Evolutionary conservation across 257 asterid genomes (phyloP).

Genomic region (Echites panduratus): DNA sequence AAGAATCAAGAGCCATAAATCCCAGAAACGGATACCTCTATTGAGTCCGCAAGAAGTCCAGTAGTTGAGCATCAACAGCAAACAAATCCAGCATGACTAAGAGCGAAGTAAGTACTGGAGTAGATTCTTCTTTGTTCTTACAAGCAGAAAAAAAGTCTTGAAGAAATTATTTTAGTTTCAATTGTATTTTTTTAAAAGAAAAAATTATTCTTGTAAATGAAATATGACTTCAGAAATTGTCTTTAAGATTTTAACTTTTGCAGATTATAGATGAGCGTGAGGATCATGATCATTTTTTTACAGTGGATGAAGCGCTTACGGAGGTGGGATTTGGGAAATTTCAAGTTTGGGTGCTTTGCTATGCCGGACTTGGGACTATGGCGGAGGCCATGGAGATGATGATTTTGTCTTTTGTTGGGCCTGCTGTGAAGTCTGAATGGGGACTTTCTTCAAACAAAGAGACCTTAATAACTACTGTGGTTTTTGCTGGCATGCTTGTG

Average conservation of each 20-base stretch:
- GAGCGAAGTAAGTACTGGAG: not conserved
- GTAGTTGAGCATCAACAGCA: not conserved
- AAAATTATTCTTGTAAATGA: not conserved
- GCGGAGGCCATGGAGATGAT: slow-evolving; percentile 79
- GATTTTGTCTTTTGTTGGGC: slow-evolving; percentile 73
- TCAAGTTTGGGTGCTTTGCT: slow-evolving; percentile 47
- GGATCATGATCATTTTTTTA: slow-evolving; percentile 30
- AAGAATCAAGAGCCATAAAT: not conserved
- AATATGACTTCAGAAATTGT: not conserved
- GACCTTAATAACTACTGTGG: slow-evolving; percentile 58
- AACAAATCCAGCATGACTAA: not conserved
- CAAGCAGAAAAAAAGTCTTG: not conserved
- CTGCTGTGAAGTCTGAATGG: slow-evolving; percentile 60
- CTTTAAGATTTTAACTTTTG: not conserved
- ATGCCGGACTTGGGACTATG: slow-evolving; percentile 74
- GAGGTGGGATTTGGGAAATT: slow-evolving; percentile 76
- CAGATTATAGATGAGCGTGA: slow-evolving; percentile 25
- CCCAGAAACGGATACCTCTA: not conserved
- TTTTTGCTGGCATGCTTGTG: slow-evolving; percentile 76
- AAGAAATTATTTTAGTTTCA: not conserved
- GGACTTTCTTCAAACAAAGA: slow-evolving; percentile 61
- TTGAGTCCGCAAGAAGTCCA: not conserved
- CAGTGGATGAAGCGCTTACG: slow-evolving; percentile 62
- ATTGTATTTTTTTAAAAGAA: too few species aligned
- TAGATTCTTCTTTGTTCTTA: not conserved